Base-by-base conservation (phyloP, 257 asterid species). In the Gynochthodes officinalis region DNA sequence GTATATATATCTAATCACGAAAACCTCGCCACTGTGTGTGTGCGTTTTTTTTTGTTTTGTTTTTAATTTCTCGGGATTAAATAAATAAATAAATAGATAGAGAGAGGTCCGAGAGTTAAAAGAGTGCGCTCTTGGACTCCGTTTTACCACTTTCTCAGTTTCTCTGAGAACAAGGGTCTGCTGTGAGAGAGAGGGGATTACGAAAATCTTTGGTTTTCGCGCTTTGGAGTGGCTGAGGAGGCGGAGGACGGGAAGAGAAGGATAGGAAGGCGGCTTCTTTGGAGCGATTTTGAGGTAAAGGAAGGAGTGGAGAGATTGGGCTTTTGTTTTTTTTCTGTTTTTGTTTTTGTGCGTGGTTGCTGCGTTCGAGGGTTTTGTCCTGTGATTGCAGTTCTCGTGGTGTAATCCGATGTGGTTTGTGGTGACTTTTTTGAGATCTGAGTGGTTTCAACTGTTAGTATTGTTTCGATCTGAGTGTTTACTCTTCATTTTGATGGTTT, bases 381-480 rank as follows among this genome's bases (percentile, higher is more conserved):
- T 21, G 14, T 23, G 53, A n/a, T 23, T 13, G 0, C 16, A 16
- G 16, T 48, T 50, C 2, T 48, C 37, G 50, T 64, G 49, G 48
- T 68, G 61, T 69, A 32, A 67, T 53, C 39, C 3, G 73, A n/a
- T n/a, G 53, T 23, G 0, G 5, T 75, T 44, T 67, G 1, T 9
- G 33, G 69, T 67, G 67, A 12, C 4, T 62, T 46, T n/a, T 58
- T 32, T 21, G 65, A 75, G 76, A 76, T 76, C 80, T 76, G 72
- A 16, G 72, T 52, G 50, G 21, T 10, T 69, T 35, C 62, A 1
- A 33, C 40, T 53, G 40, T 39, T 4, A 27, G 15, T 70, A 14
- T 63, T 62, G 67, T 52, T 49, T 76, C 72, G 80, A 76, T 76
- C 80, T 76, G 80, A 64, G 61, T 39, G 44, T 61, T 50, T 27